Conservation (phyloP, 331 rosid species). For the Rosa hybrid region DNA sequence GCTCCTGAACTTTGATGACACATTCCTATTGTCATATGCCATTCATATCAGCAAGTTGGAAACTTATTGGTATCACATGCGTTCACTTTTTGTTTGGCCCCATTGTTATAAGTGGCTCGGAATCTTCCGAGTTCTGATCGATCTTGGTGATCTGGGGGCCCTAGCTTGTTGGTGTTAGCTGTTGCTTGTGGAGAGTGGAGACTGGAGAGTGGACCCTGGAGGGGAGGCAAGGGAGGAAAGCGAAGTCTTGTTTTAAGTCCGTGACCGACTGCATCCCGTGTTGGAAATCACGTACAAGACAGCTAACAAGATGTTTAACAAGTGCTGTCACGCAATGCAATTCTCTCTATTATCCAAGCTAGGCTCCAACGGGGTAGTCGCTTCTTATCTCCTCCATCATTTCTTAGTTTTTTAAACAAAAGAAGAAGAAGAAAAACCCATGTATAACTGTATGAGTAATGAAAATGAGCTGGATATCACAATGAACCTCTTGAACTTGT, state of each 20-base stretch:
- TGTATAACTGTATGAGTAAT: neutral
- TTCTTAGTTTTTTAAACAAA: too few relatives aligned
- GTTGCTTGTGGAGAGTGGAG: constrained; percentile 14
- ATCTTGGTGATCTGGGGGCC: neutral
- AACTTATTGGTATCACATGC: neutral
- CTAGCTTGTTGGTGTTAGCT: neutral
- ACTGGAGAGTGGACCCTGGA: constrained; percentile 27
- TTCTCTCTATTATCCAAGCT: neutral
- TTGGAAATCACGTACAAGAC: constrained; percentile 29
- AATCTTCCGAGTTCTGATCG: neutral
- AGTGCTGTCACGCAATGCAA: constrained; percentile 19
- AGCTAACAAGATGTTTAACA: constrained; percentile 10
- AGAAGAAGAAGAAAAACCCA: too few relatives aligned
- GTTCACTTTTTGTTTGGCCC: neutral
- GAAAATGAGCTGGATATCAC: constrained; percentile 16
- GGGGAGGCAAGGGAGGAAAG: neutral
- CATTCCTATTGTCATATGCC: neutral
- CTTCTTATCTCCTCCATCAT: neutral
- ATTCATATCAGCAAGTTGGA: neutral
- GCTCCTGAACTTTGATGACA: neutral
- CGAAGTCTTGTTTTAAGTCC: constrained; percentile 34
- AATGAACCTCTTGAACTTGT: neutral
- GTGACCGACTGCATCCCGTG: constrained; percentile 67
- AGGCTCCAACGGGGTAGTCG: neutral
- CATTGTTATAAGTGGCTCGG: neutral